Conservation (phyloP, 305 asterid genomes). For the Coffea humblotiana region DNA sequence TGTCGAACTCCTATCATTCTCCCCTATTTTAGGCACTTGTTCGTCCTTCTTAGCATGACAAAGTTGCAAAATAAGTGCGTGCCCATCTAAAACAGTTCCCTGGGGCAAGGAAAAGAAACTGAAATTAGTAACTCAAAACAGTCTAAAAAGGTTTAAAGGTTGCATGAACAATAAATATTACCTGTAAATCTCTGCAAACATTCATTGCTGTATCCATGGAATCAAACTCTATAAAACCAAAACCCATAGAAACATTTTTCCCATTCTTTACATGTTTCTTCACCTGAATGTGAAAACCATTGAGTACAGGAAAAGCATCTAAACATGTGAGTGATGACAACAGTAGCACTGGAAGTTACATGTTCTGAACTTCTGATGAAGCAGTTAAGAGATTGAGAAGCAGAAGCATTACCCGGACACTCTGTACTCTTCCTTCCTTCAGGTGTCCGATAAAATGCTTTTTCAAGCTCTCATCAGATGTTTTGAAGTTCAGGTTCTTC, state of each 20-base stretch:
- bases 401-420: conserved; percentile 72
- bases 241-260: conserved; percentile 87
- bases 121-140: conserved; percentile 12
- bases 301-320: conserved; percentile 14
- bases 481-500: conserved; percentile 85
- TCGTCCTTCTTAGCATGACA: conserved; percentile 74
- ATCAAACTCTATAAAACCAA: conserved; percentile 92
- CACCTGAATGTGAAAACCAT: conserved; percentile 46
- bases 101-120: conserved; percentile 32
- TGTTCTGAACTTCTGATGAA: neutral
- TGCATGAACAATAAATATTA: conserved; percentile 15
- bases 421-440: conserved; percentile 68
- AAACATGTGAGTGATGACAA: conserved; percentile 2
- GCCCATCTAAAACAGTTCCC: conserved; percentile 93
- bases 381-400: conserved; percentile 8
- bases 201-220: conserved; percentile 68
- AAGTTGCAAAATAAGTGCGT: conserved; percentile 82
- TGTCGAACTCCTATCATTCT: conserved; percentile 67
- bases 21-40: conserved; percentile 39
- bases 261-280: conserved; percentile 87
- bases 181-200: conserved; percentile 83
- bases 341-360: conserved; percentile 10
- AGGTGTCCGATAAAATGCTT: conserved; percentile 63
- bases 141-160: neutral
- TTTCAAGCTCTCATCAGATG: conserved; percentile 74